These are phyloP conservation scores for Fusarium concolor DNA, from an alignment of 2,329 filamentous ascomycete species.

Conservation along the genomic window DNA sequence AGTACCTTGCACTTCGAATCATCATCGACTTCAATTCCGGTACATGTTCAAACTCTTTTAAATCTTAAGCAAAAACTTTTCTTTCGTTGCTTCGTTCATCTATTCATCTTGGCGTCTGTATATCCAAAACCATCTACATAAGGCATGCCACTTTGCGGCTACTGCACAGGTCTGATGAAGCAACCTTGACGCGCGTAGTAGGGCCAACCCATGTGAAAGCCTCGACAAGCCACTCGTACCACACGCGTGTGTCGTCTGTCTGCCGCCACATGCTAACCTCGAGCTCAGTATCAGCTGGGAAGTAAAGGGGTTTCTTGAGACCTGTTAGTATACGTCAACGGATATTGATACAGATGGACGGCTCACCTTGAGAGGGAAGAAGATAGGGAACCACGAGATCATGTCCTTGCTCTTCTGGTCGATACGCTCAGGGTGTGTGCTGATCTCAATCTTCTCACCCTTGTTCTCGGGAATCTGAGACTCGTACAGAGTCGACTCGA, in stretches of 20 bases:
- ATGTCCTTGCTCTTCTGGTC: constrained; percentile 94
- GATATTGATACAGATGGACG: neutral
- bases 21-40: too few species aligned
- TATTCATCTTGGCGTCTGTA: neutral
- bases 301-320: constrained; percentile 80
- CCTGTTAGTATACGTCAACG: constrained; percentile 1
- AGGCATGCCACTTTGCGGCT: constrained; percentile 77
- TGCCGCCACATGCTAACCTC: constrained; percentile 96
- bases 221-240: constrained; percentile 99
- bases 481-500: constrained; percentile 93
- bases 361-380: constrained; percentile 91
- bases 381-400: constrained; percentile 99
- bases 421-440: constrained; percentile 92
- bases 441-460: constrained; percentile 79
- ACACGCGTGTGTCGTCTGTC: constrained; percentile 94
- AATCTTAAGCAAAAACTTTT: constrained; percentile 33
- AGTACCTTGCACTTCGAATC: constrained; percentile 25
- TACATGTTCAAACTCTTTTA: neutral
- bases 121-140: constrained; percentile 65
- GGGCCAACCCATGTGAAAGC: constrained; percentile 75
- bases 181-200: constrained; percentile 73
- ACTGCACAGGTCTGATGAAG: constrained; percentile 73
- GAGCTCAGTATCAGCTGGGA: constrained; percentile 85
- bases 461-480: constrained; percentile 55
- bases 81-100: constrained; percentile 25